Conservation (phyloP, 1,284 basidiomycete species). For the Leucoagaricus sp. region DNA sequence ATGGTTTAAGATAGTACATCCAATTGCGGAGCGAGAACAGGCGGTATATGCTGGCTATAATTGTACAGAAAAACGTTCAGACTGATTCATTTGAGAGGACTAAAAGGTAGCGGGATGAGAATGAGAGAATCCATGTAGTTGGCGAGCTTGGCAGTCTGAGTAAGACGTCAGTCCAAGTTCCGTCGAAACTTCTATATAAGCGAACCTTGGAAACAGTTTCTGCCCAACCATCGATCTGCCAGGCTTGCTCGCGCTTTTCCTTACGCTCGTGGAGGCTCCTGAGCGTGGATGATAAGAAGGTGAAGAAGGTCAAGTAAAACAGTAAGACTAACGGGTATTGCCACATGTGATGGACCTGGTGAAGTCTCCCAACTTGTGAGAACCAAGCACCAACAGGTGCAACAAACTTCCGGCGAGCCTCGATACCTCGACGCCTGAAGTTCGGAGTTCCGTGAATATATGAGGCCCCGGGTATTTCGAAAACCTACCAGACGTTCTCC, state of each 20-base stretch:
- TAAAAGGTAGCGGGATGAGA: conserved; percentile 73
- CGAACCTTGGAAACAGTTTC: conserved; percentile 88
- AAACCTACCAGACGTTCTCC: conserved; percentile 83
- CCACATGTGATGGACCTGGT: conserved; percentile 94
- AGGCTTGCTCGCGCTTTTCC: conserved; percentile 83
- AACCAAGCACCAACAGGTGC: conserved; percentile 94
- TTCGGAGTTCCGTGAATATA: conserved; percentile 3
- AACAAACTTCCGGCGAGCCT: conserved; percentile 82
- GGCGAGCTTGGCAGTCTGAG: conserved; percentile 76
- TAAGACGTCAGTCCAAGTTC: conserved; percentile 10
- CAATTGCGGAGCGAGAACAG: background rate
- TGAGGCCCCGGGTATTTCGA: background rate
- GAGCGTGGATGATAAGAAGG: conserved; percentile 12
- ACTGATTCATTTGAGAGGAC: conserved; percentile 67
- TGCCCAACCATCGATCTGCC: conserved; percentile 92
- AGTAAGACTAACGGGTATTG: conserved; percentile 76
- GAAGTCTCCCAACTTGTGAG: conserved; percentile 86
- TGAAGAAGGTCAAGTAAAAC: conserved; percentile 1
- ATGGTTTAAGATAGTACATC: conserved; percentile 9
- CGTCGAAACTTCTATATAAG: background rate
- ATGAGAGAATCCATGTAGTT: conserved; percentile 80
- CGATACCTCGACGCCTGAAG: conserved; percentile 80
- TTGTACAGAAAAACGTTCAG: background rate
- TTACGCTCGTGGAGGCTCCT: conserved; percentile 83
- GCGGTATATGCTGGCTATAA: conserved; percentile 3